A percentile compares a stretch with the other conserved stretches of the same genome.
Evolutionary conservation across 2,329 filamentous ascomycete genomes (phyloP).

Genomic region (Ascocoryne sarcoides): DNA sequence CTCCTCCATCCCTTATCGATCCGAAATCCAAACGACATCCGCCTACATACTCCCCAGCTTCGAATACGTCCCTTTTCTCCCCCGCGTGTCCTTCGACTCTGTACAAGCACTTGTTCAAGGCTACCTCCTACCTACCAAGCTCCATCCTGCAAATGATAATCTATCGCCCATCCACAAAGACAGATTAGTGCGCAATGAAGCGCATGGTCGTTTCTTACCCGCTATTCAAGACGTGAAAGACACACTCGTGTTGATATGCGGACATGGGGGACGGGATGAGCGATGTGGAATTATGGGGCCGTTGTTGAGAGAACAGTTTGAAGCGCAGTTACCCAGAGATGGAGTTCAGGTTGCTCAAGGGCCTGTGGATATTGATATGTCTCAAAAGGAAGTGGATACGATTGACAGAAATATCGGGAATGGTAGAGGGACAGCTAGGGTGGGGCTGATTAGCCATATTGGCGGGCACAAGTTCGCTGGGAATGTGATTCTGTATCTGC

Average conservation of each 20-base stretch:
- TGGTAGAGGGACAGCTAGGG: slow-evolving; percentile 41
- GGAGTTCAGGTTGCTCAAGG: slow-evolving; percentile 42
- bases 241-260: slow-evolving; percentile 76
- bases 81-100: slow-evolving; percentile 49
- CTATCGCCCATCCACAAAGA: slow-evolving; percentile 51
- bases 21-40: slow-evolving; percentile 46
- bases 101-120: slow-evolving; percentile 52
- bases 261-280: slow-evolving; percentile 72
- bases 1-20: slow-evolving; percentile 33
- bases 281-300: slow-evolving; percentile 79
- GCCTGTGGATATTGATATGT: slow-evolving; percentile 27
- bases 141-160: slow-evolving; percentile 51
- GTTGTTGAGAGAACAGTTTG: slow-evolving; percentile 62
- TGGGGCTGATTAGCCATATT: slow-evolving; percentile 69
- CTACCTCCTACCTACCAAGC: slow-evolving; percentile 53
- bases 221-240: slow-evolving; percentile 56
- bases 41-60: slow-evolving; percentile 77
- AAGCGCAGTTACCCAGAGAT: slow-evolving; percentile 41
- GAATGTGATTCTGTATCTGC: slow-evolving; percentile 75
- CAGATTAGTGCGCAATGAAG: slow-evolving; percentile 41
- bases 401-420: slow-evolving; percentile 31
- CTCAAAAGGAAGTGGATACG: background rate
- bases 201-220: slow-evolving; percentile 41
- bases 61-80: slow-evolving; percentile 66
- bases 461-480: slow-evolving; percentile 82